Evolutionary conservation across 495 filamentous ascomycete species (phyloP), one percentile per base, ranked within the genome.

Genomic region (Trichoderma erinaceum): DNA sequence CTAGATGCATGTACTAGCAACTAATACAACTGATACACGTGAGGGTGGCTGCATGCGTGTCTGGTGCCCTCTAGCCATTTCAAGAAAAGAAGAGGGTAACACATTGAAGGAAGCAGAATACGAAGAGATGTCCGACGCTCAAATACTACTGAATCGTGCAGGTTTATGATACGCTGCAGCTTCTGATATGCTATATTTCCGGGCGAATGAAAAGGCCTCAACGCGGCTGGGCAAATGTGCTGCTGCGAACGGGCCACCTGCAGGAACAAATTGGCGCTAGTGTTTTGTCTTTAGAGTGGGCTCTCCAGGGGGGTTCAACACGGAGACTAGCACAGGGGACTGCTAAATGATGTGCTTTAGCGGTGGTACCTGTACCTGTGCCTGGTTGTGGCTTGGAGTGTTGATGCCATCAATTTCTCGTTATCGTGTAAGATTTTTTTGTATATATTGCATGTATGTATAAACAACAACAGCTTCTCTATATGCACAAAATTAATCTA

Each of bases 221-320:
- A 29, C 29, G 29, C 29, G 29, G 35, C 35, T 38, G 35, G 35
- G 35, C 35, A 38, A 38, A 38, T 38, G 56, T 61, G 56, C 56
- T 12, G 25, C 7, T 61, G 56, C 56, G 56, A 25, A 21, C 11
- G 44, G 44, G n/a, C 44, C 44, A 48, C 23, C 56, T 61, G 56
- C 56, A 61, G 56, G 56, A 61, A 61, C 56, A 61, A 21, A 21
- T n/a, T 38, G 56, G 27, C 56, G 56, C 56, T 61, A 61, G 56
- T 32, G 56, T 61, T 61, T 61, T 61, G 56, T 21, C 2, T 61
- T 61, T 1, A 32, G 11, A 32, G 56, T 12, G 23, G 6, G 6
- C 27, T 27, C 7, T 61, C 12, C 56, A 61, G 56, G 56, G 56
- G 56, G 56, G 13, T 61, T 21, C 18, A 56, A 16, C 15, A 32